Evolutionary conservation across 192 early-diverging fungal genomes (phyloP).

Genomic region (Mortierella claussenii): DNA sequence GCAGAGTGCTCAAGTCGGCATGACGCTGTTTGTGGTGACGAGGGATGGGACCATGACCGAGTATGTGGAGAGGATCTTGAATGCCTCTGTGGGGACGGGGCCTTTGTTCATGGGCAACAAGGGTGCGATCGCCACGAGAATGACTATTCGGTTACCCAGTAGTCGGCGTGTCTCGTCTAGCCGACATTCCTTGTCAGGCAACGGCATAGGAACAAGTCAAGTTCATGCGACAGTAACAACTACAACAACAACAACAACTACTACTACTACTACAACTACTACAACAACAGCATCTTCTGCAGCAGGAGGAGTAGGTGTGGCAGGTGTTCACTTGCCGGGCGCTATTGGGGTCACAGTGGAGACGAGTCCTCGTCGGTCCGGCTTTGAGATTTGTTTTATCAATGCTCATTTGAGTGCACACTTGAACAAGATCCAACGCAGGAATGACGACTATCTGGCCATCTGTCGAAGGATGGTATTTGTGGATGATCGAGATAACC

Average conservation of each 20-base stretch:
- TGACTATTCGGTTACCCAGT: constrained; percentile 29
- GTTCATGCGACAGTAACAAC: too few species aligned
- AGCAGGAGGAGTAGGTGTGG: too few species aligned
- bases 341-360: too few species aligned
- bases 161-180: too few species aligned
- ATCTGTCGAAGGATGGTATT: constrained; percentile 43
- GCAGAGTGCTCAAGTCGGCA: constrained; percentile 32
- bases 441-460: constrained; percentile 48
- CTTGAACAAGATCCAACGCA: constrained; percentile 39
- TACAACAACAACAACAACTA: too few species aligned
- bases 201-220: too few species aligned
- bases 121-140: constrained; percentile 47
- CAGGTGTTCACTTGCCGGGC: too few species aligned
- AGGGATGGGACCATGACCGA: constrained; percentile 43
- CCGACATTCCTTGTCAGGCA: too few species aligned
- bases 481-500: constrained; percentile 30
- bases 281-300: too few species aligned
- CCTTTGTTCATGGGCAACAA: constrained; percentile 53
- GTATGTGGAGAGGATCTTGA: constrained; percentile 28
- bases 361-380: too few species aligned
- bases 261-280: too few species aligned
- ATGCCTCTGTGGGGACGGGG: constrained; percentile 42
- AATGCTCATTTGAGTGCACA: constrained; percentile 53
- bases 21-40: constrained; percentile 51
- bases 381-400: constrained; percentile 52